Conservation (phyloP, 164 flowering plant genomes). For the Annona squamosa region DNA sequence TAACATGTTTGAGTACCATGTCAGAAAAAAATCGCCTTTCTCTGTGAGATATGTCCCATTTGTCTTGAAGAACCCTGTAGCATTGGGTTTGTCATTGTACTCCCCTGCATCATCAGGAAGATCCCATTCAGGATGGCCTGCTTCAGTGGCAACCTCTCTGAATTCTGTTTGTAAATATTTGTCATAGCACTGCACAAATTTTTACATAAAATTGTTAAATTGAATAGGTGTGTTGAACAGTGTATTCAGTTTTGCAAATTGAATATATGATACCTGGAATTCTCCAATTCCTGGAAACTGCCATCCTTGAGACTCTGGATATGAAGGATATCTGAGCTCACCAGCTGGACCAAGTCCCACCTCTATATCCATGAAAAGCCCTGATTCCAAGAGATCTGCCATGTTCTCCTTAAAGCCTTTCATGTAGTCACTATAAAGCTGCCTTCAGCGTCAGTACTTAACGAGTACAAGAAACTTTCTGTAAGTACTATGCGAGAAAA, state of each 20-base stretch:
- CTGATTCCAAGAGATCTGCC: constrained; percentile 60
- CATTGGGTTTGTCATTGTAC: constrained; percentile 66
- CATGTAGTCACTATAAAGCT: constrained; percentile 87
- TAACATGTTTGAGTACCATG: constrained; percentile 77
- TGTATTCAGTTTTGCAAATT: too few relatives aligned
- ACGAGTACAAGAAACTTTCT: too few relatives aligned
- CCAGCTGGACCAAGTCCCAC: constrained; percentile 95
- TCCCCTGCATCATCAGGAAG: constrained; percentile 71
- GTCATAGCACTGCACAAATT: constrained; percentile 65
- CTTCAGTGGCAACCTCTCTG: constrained; percentile 45
- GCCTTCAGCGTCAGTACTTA: neutral
- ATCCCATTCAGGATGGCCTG: constrained; percentile 73
- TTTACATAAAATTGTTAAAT: neutral
- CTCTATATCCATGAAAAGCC: constrained; percentile 59
- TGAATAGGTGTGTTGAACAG: too few relatives aligned
- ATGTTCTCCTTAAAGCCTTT: constrained; percentile 76
- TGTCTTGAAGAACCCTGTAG: constrained; percentile 53
- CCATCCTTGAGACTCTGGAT: constrained; percentile 71
- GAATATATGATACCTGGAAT: constrained; percentile 47
- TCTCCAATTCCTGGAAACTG: constrained; percentile 85
- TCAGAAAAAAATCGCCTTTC: constrained; percentile 74
- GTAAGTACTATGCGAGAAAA: neutral
- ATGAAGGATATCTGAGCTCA: constrained; percentile 86
- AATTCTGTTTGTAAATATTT: constrained; percentile 58
- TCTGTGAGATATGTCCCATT: constrained; percentile 60